Conservation (phyloP, 106 monocot genomes). For the Acorus calamus region DNA sequence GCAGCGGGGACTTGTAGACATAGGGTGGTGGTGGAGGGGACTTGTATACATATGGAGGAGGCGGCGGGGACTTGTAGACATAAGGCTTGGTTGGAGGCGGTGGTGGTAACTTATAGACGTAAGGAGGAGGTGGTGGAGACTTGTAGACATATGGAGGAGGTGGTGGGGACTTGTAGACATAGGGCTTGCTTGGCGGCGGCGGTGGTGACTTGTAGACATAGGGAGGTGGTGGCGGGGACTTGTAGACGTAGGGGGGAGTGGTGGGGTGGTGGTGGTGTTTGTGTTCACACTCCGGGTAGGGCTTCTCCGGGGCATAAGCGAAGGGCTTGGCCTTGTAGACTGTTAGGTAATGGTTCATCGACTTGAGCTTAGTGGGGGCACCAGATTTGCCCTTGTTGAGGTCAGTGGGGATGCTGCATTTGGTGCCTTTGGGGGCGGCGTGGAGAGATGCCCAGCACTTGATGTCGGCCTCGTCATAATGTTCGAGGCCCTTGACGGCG, state of each 20-base stretch:
- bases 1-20: too few species aligned
- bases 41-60: too few species aligned
- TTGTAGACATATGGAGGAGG: too few species aligned
- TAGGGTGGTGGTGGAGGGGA: too few species aligned
- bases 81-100: too few species aligned
- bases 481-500: background rate
- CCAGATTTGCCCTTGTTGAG: slow-evolving; percentile 6
- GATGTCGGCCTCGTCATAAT: background rate
- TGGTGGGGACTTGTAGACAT: too few species aligned
- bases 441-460: slow-evolving; percentile 5
- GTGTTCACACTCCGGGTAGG: slow-evolving; percentile 2
- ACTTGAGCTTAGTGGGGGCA: background rate
- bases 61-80: too few species aligned
- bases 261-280: slow-evolving; percentile 1
- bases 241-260: slow-evolving; percentile 6
- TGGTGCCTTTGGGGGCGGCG: slow-evolving; percentile 7
- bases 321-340: slow-evolving; percentile 12
- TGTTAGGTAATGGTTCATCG: background rate
- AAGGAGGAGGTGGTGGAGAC: too few species aligned
- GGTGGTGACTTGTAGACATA: too few species aligned
- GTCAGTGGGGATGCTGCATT: slow-evolving; percentile 1
- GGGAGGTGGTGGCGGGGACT: slow-evolving; percentile 1
- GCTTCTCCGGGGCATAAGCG: slow-evolving; percentile 9
- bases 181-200: too few species aligned
- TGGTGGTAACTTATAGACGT: too few species aligned